These are phyloP conservation scores for Rosa persica DNA, from an alignment of 306 rosid species.

Conservation along the genomic window DNA sequence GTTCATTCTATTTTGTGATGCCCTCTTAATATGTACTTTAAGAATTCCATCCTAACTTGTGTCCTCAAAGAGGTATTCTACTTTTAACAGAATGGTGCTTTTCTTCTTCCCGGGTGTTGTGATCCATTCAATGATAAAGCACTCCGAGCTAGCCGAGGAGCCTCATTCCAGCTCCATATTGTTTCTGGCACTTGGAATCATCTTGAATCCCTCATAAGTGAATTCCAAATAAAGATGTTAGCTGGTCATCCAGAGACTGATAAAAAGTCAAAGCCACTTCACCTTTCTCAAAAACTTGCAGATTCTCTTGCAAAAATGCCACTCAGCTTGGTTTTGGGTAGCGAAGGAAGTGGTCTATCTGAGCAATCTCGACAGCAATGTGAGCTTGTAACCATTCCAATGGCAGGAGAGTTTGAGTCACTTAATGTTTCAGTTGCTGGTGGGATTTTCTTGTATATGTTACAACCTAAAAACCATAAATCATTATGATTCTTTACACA, in stretches of 20 bases:
- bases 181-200: constrained; percentile 76
- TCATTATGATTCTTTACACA: not conserved
- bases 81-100: constrained; percentile 67
- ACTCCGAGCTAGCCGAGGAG: constrained; percentile 94
- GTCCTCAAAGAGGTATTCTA: constrained; percentile 14
- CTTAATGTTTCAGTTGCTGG: constrained; percentile 98
- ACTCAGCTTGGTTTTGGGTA: constrained; percentile 80
- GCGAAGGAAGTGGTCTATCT: constrained; percentile 91
- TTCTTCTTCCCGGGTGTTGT: constrained; percentile 92
- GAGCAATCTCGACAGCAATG: constrained; percentile 51
- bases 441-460: constrained; percentile 88
- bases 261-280: constrained; percentile 38
- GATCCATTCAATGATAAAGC: constrained; percentile 95
- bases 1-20: not conserved
- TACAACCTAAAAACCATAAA: constrained; percentile 38
- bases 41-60: not conserved
- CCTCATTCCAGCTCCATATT: constrained; percentile 84
- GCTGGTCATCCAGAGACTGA: constrained; percentile 75
- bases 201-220: constrained; percentile 49
- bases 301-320: constrained; percentile 48
- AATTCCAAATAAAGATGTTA: constrained; percentile 62
- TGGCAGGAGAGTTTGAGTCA: constrained; percentile 86
- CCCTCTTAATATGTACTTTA: not conserved
- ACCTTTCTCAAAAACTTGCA: constrained; percentile 55
- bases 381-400: constrained; percentile 88